Percentiles rank a stretch among this genome's conserved stretches.
Evolutionary conservation across 257 asterid genomes (phyloP).

Genomic region (Solanum megistacrolobum): DNA sequence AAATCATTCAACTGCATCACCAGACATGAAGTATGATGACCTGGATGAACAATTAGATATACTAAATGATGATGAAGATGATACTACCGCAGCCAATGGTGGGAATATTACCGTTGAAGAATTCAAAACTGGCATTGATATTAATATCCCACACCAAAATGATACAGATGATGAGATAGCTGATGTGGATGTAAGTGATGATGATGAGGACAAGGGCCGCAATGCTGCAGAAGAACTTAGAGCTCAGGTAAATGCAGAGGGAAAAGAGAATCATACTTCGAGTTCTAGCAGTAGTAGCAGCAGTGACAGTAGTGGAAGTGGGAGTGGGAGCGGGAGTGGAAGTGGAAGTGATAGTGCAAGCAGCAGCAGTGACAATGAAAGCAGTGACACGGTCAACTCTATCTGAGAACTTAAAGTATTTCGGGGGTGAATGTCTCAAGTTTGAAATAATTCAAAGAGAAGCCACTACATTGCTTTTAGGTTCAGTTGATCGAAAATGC

Average conservation of each 20-base stretch:
- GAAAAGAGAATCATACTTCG: conserved; percentile 39
- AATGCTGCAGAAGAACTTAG: conserved; percentile 92
- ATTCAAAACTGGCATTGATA: conserved; percentile 55
- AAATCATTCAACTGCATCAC: conserved; percentile 46
- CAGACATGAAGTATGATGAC: conserved; percentile 48
- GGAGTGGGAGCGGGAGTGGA: conserved; percentile 44
- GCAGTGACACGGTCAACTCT: conserved; percentile 54
- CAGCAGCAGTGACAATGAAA: conserved; percentile 71
- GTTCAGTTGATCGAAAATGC: not conserved
- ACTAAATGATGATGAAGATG: conserved; percentile 52
- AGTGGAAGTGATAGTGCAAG: conserved; percentile 47
- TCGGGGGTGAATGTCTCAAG: not conserved
- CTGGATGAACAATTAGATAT: conserved; percentile 68
- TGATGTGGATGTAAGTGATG: conserved; percentile 78
- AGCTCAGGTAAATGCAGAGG: conserved; percentile 57
- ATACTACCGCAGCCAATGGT: conserved; percentile 27
- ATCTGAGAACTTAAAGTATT: conserved; percentile 19
- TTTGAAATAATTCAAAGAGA: not conserved
- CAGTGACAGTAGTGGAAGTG: conserved; percentile 61
- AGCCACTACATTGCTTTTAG: not conserved
- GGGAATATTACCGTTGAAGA: conserved; percentile 45
- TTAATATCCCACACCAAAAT: conserved; percentile 61
- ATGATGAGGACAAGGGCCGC: conserved; percentile 56
- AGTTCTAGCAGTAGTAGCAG: conserved; percentile 68
- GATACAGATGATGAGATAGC: conserved; percentile 88